phyloP scores from a whole-genome alignment of 192 early-diverging fungal species.

The Coemansia sp. region DNA sequence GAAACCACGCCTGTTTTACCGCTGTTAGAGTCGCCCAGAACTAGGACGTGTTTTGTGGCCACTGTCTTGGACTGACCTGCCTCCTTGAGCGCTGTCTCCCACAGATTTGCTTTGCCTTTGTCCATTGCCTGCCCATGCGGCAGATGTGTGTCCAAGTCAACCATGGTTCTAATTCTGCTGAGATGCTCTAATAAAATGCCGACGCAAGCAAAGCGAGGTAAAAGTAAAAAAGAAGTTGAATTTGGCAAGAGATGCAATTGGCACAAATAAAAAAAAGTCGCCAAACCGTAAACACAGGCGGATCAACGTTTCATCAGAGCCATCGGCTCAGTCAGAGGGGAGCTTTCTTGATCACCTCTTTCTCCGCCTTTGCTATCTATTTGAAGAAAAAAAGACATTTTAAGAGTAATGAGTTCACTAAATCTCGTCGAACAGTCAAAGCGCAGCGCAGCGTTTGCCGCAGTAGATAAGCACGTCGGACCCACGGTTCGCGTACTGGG shows the following conservation, averaged over 20 bases:
- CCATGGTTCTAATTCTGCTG: conserved; percentile 1
- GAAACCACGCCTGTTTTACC: conserved; percentile 82
- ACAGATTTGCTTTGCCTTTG: conserved; percentile 56
- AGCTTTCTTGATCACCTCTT: neutral
- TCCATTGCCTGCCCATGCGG: neutral
- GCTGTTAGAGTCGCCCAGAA: conserved; percentile 77
- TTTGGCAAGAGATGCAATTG: neutral
- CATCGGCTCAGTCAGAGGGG: neutral
- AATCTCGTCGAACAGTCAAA: conserved; percentile 71
- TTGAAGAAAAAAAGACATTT: neutral
- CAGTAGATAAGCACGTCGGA: conserved; percentile 84
- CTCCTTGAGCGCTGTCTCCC: conserved; percentile 75
- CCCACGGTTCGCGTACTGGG: conserved; percentile 72
- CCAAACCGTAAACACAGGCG: neutral
- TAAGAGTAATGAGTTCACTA: conserved; percentile 12
- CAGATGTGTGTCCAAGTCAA: conserved; percentile 29
- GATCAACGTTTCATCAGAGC: neutral
- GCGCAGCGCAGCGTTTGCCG: conserved; percentile 79
- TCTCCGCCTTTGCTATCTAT: neutral
- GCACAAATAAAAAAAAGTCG: neutral
- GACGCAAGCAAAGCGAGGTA: neutral
- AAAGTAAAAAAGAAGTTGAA: neutral
- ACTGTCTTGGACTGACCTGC: conserved; percentile 74
- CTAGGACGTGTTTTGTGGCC: conserved; percentile 74
- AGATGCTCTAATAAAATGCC: neutral